Evolutionary conservation across 306 rosid species (phyloP).

Genomic region (Casuarina cunninghamiana): DNA sequence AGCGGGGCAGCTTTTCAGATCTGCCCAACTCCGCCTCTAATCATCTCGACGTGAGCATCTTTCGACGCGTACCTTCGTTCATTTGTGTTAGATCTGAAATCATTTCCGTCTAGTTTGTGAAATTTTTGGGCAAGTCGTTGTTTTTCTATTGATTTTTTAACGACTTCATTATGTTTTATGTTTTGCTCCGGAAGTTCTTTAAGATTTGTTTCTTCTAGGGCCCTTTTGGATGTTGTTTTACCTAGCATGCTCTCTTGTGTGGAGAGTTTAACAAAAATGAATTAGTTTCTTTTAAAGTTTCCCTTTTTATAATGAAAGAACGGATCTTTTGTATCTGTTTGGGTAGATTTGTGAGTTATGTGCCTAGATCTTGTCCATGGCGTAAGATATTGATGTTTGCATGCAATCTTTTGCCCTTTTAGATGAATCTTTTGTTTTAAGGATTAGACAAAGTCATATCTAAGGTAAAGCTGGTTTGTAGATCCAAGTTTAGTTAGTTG

Average conservation of each 20-base stretch:
- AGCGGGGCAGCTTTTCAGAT: conserved; percentile 36
- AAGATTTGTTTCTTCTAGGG: background rate
- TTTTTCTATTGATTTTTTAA: too few species aligned
- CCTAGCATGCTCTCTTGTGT: background rate
- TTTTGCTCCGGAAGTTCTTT: background rate
- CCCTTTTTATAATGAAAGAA: background rate
- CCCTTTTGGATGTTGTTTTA: background rate
- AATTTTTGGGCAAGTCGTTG: background rate
- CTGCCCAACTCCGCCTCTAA: conserved; percentile 27
- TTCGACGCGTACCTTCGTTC: background rate
- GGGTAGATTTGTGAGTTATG: too few species aligned
- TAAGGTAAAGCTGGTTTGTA: background rate
- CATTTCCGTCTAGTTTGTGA: background rate
- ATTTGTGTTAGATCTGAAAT: background rate
- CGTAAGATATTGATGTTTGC: background rate
- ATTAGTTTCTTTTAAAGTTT: background rate
- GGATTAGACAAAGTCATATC: background rate
- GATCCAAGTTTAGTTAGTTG: background rate
- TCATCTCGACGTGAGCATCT: conserved; percentile 21
- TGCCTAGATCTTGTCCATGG: background rate
- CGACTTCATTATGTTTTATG: background rate
- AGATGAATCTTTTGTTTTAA: background rate
- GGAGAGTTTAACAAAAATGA: background rate
- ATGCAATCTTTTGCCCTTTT: background rate
- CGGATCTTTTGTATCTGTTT: background rate